Evolutionary conservation across 1,284 basidiomycete genomes (phyloP).

Genomic region (Cryptococcus maquisensis): DNA sequence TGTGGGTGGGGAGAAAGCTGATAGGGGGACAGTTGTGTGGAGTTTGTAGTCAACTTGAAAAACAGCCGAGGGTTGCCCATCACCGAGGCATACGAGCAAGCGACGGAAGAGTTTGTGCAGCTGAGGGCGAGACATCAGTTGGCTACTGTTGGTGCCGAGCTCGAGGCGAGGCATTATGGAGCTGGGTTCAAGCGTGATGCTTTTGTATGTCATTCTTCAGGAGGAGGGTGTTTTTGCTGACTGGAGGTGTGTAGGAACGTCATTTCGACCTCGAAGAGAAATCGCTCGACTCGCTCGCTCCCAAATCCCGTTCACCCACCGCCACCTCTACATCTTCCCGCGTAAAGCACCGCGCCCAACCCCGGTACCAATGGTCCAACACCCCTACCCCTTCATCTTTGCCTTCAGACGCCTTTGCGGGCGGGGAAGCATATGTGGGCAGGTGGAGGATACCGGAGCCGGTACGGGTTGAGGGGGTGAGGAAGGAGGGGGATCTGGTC

Average conservation of each 20-base stretch:
- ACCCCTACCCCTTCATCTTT: slow-evolving; percentile 14
- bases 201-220: slow-evolving; percentile 37
- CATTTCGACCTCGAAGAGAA: slow-evolving; percentile 29
- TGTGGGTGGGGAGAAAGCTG: neutral
- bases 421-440: slow-evolving; percentile 33
- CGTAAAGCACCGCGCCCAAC: slow-evolving; percentile 24
- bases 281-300: slow-evolving; percentile 18
- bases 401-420: slow-evolving; percentile 1
- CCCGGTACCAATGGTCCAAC: slow-evolving; percentile 38
- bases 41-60: slow-evolving; percentile 75
- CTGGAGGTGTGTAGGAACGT: slow-evolving; percentile 22
- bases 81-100: slow-evolving; percentile 71
- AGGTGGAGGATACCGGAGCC: slow-evolving; percentile 37
- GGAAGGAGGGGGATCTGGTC: slow-evolving; percentile 8
- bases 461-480: slow-evolving; percentile 1
- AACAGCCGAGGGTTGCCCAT: slow-evolving; percentile 62
- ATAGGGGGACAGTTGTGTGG: slow-evolving; percentile 60
- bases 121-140: slow-evolving; percentile 80
- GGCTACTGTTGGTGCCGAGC: slow-evolving; percentile 66
- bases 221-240: neutral
- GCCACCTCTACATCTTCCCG: slow-evolving; percentile 4
- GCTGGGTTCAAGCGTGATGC: slow-evolving; percentile 48
- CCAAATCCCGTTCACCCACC: slow-evolving; percentile 6
- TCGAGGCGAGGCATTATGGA: slow-evolving; percentile 77
- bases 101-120: slow-evolving; percentile 79